phyloP scores from a whole-genome alignment of 805 yeast genomes.

The Yarrowia divulgata region DNA sequence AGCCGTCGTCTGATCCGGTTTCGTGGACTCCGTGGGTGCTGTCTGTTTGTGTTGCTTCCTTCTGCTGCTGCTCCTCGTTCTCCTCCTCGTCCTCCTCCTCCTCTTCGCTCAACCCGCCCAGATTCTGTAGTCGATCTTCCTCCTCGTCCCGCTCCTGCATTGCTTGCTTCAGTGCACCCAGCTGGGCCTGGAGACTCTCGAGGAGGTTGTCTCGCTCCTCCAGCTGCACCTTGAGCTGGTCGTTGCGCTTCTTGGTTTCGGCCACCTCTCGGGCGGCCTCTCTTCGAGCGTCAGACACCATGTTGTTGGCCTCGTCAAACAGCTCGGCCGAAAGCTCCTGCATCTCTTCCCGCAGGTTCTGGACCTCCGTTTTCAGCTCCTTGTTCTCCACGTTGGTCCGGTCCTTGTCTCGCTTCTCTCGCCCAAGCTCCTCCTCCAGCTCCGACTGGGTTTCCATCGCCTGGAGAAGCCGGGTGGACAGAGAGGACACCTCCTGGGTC shows the following conservation, averaged over 20 bases:
- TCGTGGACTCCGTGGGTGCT: neutral
- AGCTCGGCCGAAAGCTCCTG: constrained; percentile 80
- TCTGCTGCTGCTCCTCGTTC: neutral
- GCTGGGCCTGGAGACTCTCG: constrained; percentile 69
- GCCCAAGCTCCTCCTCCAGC: constrained; percentile 47
- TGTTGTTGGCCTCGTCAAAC: constrained; percentile 82
- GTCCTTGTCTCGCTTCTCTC: constrained; percentile 42
- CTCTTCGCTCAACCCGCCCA: constrained; percentile 7
- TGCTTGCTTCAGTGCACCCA: constrained; percentile 66
- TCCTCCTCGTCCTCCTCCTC: constrained; percentile 6
- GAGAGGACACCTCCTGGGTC: constrained; percentile 43
- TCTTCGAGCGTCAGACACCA: constrained; percentile 81
- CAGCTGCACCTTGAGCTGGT: constrained; percentile 74
- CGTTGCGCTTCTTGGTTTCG: constrained; percentile 63
- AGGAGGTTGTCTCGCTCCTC: constrained; percentile 76
- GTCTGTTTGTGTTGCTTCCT: neutral
- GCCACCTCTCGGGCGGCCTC: constrained; percentile 64
- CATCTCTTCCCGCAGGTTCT: constrained; percentile 69
- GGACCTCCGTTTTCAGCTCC: constrained; percentile 63
- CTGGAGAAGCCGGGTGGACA: constrained; percentile 48
- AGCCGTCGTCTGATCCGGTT: constrained; percentile 13
- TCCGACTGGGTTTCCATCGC: constrained; percentile 48
- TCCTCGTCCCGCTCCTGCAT: constrained; percentile 63
- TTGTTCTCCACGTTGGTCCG: constrained; percentile 40
- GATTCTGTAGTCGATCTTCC: constrained; percentile 41